These are phyloP conservation scores for Aureobasidium subglaciale DNA, from an alignment of 2,329 filamentous ascomycete genomes.

Conservation along the genomic window DNA sequence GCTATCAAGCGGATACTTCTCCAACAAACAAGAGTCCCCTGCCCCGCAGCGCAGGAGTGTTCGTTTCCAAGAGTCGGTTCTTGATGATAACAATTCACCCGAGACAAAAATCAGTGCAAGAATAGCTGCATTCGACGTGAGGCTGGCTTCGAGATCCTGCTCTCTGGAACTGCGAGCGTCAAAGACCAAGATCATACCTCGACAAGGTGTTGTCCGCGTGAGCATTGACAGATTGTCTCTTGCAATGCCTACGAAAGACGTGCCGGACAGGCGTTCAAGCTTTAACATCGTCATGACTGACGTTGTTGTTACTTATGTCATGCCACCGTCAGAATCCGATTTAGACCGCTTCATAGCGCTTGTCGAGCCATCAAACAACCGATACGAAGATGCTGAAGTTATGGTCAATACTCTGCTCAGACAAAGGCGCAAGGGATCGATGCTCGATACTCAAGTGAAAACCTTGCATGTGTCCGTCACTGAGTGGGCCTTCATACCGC, in stretches of 20 bases:
- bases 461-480: constrained; percentile 56
- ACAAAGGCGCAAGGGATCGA: constrained; percentile 78
- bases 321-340: constrained; percentile 68
- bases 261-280: constrained; percentile 39
- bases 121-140: constrained; percentile 67
- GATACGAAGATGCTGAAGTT: constrained; percentile 89
- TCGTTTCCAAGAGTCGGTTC: constrained; percentile 46
- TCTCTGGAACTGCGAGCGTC: constrained; percentile 68
- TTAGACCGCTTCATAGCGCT: constrained; percentile 75
- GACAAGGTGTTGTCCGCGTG: constrained; percentile 64
- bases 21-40: constrained; percentile 26
- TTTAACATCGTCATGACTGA: constrained; percentile 52
- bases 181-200: constrained; percentile 71
- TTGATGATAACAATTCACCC: constrained; percentile 27
- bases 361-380: constrained; percentile 85
- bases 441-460: constrained; percentile 64
- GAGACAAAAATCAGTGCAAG: constrained; percentile 64
- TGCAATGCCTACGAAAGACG: constrained; percentile 55
- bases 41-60: constrained; percentile 43
- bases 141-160: constrained; percentile 71
- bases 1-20: constrained; percentile 46
- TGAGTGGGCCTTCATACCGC: constrained; percentile 57
- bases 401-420: constrained; percentile 84
- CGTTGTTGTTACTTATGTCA: constrained; percentile 65
- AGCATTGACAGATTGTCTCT: constrained; percentile 67